These are phyloP conservation scores for Colletotrichum sp. DNA, from an alignment of 2,329 filamentous ascomycete species.

Conservation along the genomic window DNA sequence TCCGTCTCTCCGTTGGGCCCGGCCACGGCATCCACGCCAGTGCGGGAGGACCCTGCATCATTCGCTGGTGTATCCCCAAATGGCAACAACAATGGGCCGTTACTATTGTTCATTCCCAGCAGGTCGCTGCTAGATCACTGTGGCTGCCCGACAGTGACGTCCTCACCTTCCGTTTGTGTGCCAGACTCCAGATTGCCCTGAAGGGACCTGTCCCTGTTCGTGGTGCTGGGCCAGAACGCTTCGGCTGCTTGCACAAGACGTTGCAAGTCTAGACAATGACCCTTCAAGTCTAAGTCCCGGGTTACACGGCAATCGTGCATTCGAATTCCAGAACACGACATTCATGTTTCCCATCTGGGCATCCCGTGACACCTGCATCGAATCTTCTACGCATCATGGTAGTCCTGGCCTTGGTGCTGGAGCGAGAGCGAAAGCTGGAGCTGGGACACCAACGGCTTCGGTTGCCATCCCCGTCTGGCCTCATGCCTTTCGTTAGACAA, in stretches of 20 bases:
- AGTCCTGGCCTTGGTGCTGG: not conserved
- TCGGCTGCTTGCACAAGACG: not conserved
- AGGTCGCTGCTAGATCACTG: not conserved
- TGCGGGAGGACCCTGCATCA: conserved; percentile 3
- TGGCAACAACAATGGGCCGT: not conserved
- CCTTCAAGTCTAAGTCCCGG: not conserved
- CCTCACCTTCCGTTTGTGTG: not conserved
- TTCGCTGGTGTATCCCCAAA: not conserved
- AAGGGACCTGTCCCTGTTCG: not conserved
- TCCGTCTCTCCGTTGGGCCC: not conserved
- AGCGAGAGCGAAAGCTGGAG: not conserved
- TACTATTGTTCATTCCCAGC: not conserved
- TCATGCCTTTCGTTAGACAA: not conserved
- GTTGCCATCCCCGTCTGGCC: not conserved
- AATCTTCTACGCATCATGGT: not conserved
- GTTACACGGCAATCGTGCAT: not conserved
- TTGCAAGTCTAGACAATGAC: not conserved
- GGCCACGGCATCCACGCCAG: not conserved
- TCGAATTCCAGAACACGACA: not conserved
- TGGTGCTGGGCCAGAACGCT: not conserved
- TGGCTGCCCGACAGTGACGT: not conserved
- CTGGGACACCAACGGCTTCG: not conserved
- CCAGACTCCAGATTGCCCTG: not conserved
- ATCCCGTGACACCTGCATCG: not conserved
- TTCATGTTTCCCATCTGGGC: not conserved